phyloP scores from a whole-genome alignment of 768 basidiomycete genomes.

The Mrakia gelida region DNA sequence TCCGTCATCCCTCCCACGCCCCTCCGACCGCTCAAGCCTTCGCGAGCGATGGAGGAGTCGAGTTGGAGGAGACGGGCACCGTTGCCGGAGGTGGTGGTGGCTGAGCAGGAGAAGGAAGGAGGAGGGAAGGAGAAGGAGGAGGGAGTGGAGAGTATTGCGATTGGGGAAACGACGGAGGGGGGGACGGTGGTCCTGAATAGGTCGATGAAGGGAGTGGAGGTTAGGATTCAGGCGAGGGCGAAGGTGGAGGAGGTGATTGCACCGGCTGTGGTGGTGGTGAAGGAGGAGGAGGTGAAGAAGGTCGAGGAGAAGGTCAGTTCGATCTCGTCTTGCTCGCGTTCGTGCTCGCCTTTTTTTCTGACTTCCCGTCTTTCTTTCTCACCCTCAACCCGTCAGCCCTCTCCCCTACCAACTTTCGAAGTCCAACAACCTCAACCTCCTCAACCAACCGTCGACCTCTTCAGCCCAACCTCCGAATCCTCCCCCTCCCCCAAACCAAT shows the following conservation, averaged over 20 bases:
- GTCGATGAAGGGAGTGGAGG: not conserved
- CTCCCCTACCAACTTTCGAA: not conserved
- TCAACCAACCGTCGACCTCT: too few relatives aligned
- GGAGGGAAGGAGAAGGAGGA: not conserved
- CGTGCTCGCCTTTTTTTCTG: too few relatives aligned
- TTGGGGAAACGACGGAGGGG: not conserved
- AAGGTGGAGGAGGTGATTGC: not conserved
- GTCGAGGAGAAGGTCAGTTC: not conserved
- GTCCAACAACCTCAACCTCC: not conserved
- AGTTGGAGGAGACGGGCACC: slow-evolving; percentile 16
- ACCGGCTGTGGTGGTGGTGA: not conserved
- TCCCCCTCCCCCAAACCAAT: not conserved
- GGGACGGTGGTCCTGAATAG: not conserved
- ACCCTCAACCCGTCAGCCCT: too few relatives aligned
- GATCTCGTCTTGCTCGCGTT: too few relatives aligned
- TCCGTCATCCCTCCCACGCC: slow-evolving; percentile 13
- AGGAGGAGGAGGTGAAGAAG: not conserved
- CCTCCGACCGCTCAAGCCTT: not conserved
- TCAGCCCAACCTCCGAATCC: not conserved
- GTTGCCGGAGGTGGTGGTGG: not conserved
- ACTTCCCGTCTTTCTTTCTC: not conserved
- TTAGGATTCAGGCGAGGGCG: not conserved
- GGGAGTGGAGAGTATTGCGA: not conserved
- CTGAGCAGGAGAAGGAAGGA: not conserved
- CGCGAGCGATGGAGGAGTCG: slow-evolving; percentile 24